phyloP scores from a whole-genome alignment of 331 rosid genomes.

The Erythrophleum ivorense region DNA sequence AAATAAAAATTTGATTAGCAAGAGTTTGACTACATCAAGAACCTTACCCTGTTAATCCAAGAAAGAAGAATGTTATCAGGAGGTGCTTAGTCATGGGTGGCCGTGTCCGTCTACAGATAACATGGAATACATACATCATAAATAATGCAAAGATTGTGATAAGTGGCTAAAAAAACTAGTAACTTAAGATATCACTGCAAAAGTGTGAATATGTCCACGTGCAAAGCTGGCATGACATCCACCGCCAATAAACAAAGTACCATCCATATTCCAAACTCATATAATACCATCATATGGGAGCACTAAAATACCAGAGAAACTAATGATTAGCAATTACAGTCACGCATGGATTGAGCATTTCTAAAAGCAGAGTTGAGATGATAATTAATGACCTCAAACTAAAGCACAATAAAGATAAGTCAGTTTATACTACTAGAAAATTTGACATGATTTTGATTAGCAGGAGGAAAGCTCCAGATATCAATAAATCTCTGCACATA shows the following conservation, averaged over 20 bases:
- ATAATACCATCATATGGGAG: not conserved
- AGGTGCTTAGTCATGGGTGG: slow-evolving; percentile 74
- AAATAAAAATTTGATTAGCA: not conserved
- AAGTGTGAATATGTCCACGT: slow-evolving; percentile 20
- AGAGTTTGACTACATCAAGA: slow-evolving; percentile 20
- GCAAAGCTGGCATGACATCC: not conserved
- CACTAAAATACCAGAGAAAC: not conserved
- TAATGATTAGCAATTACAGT: not conserved
- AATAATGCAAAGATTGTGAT: slow-evolving; percentile 14
- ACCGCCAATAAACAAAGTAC: slow-evolving; percentile 27
- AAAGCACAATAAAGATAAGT: not conserved
- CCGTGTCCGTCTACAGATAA: slow-evolving; percentile 70
- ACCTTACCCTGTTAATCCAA: slow-evolving; percentile 93
- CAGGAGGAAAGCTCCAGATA: slow-evolving; percentile 14
- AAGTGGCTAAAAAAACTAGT: not conserved
- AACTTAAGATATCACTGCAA: slow-evolving; percentile 15
- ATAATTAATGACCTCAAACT: slow-evolving; percentile 14
- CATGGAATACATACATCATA: slow-evolving; percentile 20
- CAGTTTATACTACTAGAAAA: not conserved
- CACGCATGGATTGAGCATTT: slow-evolving; percentile 5
- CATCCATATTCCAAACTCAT: not conserved
- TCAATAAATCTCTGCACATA: not conserved
- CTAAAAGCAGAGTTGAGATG: slow-evolving; percentile 5
- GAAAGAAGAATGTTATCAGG: slow-evolving; percentile 73
- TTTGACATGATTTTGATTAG: not conserved